Percentiles rank a stretch among this genome's conserved stretches.
Evolutionary conservation across 805 yeast species (phyloP).

Genomic region (Hanseniaspora thailandica): DNA sequence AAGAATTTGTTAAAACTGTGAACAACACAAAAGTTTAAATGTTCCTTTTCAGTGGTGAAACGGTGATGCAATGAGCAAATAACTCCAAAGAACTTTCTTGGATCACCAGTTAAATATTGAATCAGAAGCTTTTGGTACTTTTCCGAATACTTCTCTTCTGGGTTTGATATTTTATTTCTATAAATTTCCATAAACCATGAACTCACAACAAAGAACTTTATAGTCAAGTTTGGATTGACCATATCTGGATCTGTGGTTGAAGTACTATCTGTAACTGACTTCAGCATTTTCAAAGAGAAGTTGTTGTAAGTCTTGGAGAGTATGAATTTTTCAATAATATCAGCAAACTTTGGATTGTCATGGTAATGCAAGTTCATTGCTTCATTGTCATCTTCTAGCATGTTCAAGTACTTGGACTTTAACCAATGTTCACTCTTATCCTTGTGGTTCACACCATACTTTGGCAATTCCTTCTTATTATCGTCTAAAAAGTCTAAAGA

Average conservation of each 20-base stretch:
- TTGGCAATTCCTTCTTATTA: conserved; percentile 3
- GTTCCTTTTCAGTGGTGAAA: neutral
- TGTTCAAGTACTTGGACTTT: conserved; percentile 17
- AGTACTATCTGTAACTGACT: too few relatives aligned
- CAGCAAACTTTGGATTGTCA: conserved; percentile 19
- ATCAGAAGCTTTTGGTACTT: conserved; percentile 1
- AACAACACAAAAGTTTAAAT: neutral
- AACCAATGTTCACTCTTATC: conserved; percentile 3
- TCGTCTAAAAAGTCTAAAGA: conserved; percentile 8
- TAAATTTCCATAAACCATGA: conserved; percentile 73
- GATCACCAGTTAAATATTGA: neutral
- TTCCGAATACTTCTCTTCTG: conserved; percentile 13
- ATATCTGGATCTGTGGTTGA: neutral
- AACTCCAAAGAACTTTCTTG: neutral
- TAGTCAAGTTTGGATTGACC: too few relatives aligned
- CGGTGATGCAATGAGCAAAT: neutral
- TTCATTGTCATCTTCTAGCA: conserved; percentile 21
- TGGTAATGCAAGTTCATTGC: neutral
- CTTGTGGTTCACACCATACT: neutral
- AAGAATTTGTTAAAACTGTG: conserved; percentile 9
- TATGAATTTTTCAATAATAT: conserved; percentile 15
- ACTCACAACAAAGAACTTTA: conserved; percentile 45
- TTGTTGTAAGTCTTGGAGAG: conserved; percentile 5
- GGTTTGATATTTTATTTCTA: conserved; percentile 28
- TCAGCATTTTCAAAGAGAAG: neutral